These are phyloP conservation scores for Citrullus amarus DNA, from an alignment of 306 rosid species.

Conservation along the genomic window DNA sequence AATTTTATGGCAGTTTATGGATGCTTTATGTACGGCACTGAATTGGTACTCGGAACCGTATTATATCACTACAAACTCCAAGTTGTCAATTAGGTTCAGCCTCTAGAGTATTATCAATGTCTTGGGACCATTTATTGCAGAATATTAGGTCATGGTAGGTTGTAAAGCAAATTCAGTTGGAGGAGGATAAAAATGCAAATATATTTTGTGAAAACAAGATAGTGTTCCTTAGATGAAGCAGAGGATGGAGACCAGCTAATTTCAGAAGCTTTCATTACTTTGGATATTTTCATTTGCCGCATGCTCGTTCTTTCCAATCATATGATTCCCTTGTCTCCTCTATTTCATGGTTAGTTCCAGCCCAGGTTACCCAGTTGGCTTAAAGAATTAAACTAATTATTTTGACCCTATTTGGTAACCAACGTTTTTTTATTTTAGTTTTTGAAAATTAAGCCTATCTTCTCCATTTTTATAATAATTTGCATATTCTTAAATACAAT, in stretches of 20 bases:
- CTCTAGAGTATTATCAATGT: background rate
- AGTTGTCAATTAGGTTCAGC: background rate
- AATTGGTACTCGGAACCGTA: background rate
- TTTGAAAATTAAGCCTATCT: no score
- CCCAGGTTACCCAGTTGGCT: background rate
- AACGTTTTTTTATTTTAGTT: no score
- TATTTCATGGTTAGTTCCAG: background rate
- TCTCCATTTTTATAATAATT: no score
- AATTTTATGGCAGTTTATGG: background rate
- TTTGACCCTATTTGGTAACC: background rate
- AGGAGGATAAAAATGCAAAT: background rate
- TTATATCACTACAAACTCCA: background rate
- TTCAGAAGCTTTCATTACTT: background rate
- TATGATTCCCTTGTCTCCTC: background rate
- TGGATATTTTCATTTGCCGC: background rate
- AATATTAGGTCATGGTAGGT: background rate
- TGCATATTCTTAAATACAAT: no score
- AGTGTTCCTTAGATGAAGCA: background rate
- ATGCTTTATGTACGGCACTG: background rate
- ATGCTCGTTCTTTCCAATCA: background rate
- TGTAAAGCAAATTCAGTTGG: background rate
- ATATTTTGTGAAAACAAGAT: background rate
- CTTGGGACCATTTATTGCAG: background rate
- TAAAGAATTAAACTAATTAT: background rate
- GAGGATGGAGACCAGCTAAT: background rate